Evolutionary conservation across 345 rosid genomes (phyloP).

Genomic region (Citrus sinensis): DNA sequence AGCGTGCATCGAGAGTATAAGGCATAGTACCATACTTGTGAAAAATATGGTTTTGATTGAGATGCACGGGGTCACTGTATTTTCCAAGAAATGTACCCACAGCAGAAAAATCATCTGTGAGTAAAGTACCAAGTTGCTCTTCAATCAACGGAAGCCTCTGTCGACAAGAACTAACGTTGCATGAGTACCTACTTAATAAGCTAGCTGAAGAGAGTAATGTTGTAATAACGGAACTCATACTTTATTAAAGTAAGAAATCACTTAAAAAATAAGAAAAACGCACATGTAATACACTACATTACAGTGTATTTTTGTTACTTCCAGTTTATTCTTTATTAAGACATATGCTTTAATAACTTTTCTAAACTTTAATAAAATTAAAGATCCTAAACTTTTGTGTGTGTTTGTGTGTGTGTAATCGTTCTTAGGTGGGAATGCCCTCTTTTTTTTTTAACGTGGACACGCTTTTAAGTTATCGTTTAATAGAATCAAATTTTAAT

Average conservation of each 20-base stretch:
- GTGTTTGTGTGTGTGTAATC: no score
- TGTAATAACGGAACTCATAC: neutral
- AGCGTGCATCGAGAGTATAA: no score
- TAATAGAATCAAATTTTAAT: no score
- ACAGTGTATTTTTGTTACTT: no score
- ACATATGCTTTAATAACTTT: no score
- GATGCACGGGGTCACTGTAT: neutral
- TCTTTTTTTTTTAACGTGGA: no score
- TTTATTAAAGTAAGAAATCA: no score
- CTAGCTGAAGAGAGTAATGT: neutral
- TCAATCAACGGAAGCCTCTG: slow-evolving; percentile 9
- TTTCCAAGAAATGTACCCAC: neutral
- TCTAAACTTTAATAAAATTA: no score
- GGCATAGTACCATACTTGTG: neutral
- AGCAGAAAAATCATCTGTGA: neutral
- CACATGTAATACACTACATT: no score
- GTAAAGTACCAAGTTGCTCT: neutral
- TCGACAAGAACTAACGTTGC: neutral
- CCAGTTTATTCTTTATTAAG: no score
- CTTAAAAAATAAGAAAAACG: no score
- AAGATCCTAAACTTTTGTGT: no score
- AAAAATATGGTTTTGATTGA: neutral
- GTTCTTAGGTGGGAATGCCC: fast-evolving
- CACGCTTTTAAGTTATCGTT: fast-evolving
- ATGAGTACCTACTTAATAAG: neutral